A percentile compares a stretch with the other conserved stretches of the same genome.
These are phyloP conservation scores for Oryza brachyantha DNA, from an alignment of 176 grass and related monocot species.

Conservation along the genomic window DNA sequence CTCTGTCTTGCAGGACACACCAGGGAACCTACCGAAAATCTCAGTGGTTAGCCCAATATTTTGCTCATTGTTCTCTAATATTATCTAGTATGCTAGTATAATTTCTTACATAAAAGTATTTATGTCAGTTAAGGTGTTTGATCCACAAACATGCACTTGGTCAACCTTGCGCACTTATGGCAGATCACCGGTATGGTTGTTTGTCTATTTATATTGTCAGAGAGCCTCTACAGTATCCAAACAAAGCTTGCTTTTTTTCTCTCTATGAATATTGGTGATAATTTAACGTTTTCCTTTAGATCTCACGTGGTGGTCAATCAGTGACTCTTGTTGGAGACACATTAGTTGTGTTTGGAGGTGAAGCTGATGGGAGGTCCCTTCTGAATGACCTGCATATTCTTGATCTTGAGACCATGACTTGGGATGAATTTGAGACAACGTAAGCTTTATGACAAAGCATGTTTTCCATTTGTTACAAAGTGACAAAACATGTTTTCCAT, in stretches of 20 bases:
- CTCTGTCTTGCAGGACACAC: constrained; percentile 80
- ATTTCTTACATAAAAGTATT: constrained; percentile 10
- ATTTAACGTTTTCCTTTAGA: constrained; percentile 43
- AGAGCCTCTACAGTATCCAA: not conserved
- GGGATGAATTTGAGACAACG: constrained; percentile 93
- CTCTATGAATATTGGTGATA: not conserved
- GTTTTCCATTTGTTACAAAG: not conserved
- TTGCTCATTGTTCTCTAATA: not conserved
- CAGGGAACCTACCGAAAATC: constrained; percentile 65
- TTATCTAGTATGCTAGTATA: not conserved
- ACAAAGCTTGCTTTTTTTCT: not conserved
- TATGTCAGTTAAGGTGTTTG: constrained; percentile 79
- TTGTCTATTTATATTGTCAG: constrained; percentile 2
- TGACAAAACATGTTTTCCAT: not conserved
- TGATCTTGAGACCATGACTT: constrained; percentile 97
- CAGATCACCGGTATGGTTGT: constrained; percentile 69
- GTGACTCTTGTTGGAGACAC: constrained; percentile 84
- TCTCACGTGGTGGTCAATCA: constrained; percentile 87
- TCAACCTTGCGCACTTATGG: constrained; percentile 83
- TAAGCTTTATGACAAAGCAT: constrained; percentile 53
- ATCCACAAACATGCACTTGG: constrained; percentile 81
- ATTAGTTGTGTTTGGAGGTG: constrained; percentile 88
- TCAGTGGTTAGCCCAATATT: constrained; percentile 58
- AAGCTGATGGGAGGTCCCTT: constrained; percentile 86
- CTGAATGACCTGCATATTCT: constrained; percentile 93